These are phyloP conservation scores for Colletotrichum gigasporum DNA, from an alignment of 2,329 filamentous ascomycete species.

Conservation along the genomic window DNA sequence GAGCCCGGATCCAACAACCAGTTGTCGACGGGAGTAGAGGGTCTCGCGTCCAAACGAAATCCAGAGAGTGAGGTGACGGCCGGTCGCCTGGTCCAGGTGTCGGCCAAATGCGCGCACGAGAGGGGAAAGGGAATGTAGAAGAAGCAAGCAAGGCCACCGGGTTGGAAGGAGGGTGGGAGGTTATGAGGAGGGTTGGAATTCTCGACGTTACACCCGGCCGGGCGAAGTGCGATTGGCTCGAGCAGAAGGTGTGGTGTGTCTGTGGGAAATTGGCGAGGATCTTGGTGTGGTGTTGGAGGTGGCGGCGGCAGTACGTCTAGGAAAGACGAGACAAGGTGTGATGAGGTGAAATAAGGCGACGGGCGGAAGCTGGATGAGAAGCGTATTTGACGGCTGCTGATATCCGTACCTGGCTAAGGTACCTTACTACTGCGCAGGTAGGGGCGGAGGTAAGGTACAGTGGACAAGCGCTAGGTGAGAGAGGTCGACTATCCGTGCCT, in stretches of 20 bases:
- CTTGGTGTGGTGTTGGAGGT: background rate
- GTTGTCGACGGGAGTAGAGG: background rate
- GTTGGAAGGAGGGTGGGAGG: background rate
- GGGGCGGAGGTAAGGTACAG: background rate
- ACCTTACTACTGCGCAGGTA: background rate
- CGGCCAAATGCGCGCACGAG: background rate
- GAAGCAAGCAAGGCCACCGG: background rate
- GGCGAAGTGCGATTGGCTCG: conserved; percentile 1
- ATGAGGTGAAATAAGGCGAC: background rate
- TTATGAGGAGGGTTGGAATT: conserved; percentile 3
- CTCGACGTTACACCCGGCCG: conserved; percentile 3
- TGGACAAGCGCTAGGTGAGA: no score
- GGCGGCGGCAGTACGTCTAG: background rate
- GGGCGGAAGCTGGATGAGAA: background rate
- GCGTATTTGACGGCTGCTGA: background rate
- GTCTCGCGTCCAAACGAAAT: background rate
- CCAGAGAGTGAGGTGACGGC: background rate
- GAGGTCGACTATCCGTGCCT: no score
- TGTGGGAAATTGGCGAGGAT: background rate
- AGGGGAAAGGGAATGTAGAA: background rate
- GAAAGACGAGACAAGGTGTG: background rate
- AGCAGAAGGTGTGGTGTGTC: background rate
- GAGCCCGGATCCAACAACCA: background rate
- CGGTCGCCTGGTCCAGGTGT: background rate
- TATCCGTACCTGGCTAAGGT: background rate